Conservation (phyloP, 345 rosid genomes). For the Sonneratia alba region DNA sequence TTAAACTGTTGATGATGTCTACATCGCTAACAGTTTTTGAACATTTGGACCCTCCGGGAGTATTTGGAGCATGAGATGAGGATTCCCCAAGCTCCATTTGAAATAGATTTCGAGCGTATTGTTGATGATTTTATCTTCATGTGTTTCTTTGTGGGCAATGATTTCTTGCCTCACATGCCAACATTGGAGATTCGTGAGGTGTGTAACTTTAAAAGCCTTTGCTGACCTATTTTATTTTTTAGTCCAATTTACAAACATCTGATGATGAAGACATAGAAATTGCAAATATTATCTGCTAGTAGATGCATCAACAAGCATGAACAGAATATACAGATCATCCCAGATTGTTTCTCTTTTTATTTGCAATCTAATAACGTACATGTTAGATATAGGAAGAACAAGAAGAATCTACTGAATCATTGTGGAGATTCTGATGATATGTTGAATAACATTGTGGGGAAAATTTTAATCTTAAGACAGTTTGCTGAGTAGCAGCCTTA, state of each 20-base stretch:
- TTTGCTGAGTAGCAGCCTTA: conserved; percentile 1
- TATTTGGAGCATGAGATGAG: conserved; percentile 78
- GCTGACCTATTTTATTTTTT: neutral
- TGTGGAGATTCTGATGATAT: neutral
- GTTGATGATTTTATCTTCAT: conserved; percentile 96
- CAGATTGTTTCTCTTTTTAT: neutral
- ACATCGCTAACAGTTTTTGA: conserved; percentile 54
- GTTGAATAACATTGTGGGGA: neutral
- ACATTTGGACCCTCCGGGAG: conserved; percentile 90
- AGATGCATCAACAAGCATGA: neutral
- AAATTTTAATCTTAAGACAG: neutral
- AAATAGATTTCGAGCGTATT: conserved; percentile 55
- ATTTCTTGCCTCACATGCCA: conserved; percentile 98
- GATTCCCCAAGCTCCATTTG: conserved; percentile 38
- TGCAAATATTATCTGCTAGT: neutral
- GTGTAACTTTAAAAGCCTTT: conserved; percentile 12
- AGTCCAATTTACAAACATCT: neutral
- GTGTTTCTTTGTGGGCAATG: conserved; percentile 96
- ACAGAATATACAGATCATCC: neutral
- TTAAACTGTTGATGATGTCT: neutral
- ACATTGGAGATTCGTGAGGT: conserved; percentile 98
- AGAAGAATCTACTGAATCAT: neutral
- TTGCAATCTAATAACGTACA: neutral
- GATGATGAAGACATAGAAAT: neutral
- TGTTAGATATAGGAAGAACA: neutral